phyloP scores from a whole-genome alignment of 305 asterid genomes.

The Plantago coronopus region DNA sequence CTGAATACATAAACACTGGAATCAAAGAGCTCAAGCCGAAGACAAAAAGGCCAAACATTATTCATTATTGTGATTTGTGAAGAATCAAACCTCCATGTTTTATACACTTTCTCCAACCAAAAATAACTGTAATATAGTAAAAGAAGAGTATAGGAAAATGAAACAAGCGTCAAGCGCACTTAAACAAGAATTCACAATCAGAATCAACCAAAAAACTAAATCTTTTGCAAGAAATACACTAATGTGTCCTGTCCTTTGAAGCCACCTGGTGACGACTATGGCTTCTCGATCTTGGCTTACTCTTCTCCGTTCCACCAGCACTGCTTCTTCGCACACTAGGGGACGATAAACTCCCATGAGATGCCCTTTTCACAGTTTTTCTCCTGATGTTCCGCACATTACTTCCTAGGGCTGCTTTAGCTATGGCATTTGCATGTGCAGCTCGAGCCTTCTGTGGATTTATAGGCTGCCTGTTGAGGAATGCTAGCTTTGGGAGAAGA shows the following conservation, averaged over 20 bases:
- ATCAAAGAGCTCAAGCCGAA: neutral
- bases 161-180: too few species aligned
- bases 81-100: neutral
- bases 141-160: too few species aligned
- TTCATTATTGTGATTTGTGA: too few species aligned
- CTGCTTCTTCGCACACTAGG: constrained; percentile 35
- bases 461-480: constrained; percentile 62
- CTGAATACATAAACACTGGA: neutral
- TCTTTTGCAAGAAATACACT: neutral
- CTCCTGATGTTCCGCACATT: constrained; percentile 32
- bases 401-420: constrained; percentile 58
- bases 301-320: constrained; percentile 31
- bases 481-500: constrained; percentile 59
- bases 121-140: neutral
- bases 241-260: constrained; percentile 32
- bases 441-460: constrained; percentile 60
- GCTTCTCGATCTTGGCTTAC: constrained; percentile 41
- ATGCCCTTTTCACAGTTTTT: constrained; percentile 37
- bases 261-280: constrained; percentile 31
- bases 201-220: neutral
- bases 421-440: constrained; percentile 41
- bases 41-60: neutral
- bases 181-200: neutral
- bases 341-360: constrained; percentile 34
- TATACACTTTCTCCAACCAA: neutral